These are phyloP conservation scores for Zancudomyces culisetae DNA, from an alignment of 371 early-diverging fungal species.

Conservation along the genomic window DNA sequence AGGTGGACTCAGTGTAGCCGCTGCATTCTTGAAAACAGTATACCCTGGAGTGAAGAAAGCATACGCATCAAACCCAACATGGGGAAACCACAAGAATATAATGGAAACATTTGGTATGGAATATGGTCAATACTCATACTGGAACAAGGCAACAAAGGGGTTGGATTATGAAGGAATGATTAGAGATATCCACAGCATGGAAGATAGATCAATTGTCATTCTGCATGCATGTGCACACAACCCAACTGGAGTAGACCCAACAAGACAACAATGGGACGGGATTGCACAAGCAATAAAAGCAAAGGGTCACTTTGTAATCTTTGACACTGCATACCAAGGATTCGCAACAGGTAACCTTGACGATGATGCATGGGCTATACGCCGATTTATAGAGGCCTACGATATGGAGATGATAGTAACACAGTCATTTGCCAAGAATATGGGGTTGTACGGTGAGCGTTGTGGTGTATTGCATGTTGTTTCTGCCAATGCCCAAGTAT, in stretches of 20 bases:
- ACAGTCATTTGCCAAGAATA: slow-evolving; percentile 89
- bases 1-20: slow-evolving; percentile 76
- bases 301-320: slow-evolving; percentile 65
- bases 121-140: slow-evolving; percentile 73
- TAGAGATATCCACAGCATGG: slow-evolving; percentile 36
- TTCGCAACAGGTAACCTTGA: slow-evolving; percentile 86
- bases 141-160: slow-evolving; percentile 52
- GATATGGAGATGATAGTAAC: slow-evolving; percentile 77
- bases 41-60: slow-evolving; percentile 36
- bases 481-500: slow-evolving; percentile 27
- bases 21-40: slow-evolving; percentile 54
- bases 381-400: slow-evolving; percentile 62
- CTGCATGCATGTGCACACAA: slow-evolving; percentile 89
- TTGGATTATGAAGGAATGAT: slow-evolving; percentile 63
- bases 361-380: slow-evolving; percentile 74
- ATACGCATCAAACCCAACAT: slow-evolving; percentile 87
- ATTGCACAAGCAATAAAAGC: slow-evolving; percentile 61
- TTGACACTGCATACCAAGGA: slow-evolving; percentile 95
- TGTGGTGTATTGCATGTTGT: slow-evolving; percentile 69
- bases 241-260: slow-evolving; percentile 92
- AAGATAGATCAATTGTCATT: slow-evolving; percentile 52
- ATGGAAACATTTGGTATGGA: slow-evolving; percentile 66
- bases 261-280: slow-evolving; percentile 72
- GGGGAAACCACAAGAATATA: slow-evolving; percentile 91
- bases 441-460: slow-evolving; percentile 91